Conservation (phyloP, 148 eudicot genomes). For the Cornus kousa region DNA sequence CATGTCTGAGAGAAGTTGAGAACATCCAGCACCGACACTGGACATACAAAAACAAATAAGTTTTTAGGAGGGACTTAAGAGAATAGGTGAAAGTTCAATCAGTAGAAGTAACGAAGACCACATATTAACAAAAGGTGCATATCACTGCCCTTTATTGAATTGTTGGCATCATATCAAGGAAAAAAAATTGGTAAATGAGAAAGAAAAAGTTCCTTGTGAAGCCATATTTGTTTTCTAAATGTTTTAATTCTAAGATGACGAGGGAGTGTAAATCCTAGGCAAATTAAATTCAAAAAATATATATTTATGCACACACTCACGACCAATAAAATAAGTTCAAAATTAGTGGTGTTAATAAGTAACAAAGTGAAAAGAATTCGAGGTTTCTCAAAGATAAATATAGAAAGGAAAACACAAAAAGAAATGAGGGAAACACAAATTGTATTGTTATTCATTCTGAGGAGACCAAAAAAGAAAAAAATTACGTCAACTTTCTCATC, state of each 20-base stretch:
- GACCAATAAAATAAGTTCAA: background rate
- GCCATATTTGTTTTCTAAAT: background rate
- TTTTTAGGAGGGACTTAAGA: slow-evolving; percentile 9
- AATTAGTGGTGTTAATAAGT: background rate
- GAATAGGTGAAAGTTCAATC: background rate
- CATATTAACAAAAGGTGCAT: background rate
- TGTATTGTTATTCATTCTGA: too few species aligned
- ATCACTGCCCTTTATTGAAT: background rate
- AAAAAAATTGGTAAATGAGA: too few species aligned
- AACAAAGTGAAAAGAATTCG: background rate
- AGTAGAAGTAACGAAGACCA: background rate
- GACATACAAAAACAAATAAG: slow-evolving; percentile 20
- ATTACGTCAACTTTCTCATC: background rate
- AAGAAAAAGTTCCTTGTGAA: background rate
- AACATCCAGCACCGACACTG: slow-evolving; percentile 98
- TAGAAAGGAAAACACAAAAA: background rate
- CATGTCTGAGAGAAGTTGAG: slow-evolving; percentile 98
- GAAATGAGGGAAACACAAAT: too few species aligned
- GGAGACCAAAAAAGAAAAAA: too few species aligned
- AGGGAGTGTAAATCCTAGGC: background rate
- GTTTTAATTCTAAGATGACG: background rate
- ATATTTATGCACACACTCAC: too few species aligned
- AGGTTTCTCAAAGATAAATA: too few species aligned
- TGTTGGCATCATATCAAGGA: background rate
- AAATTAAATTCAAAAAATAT: too few species aligned